Evolutionary conservation across 176 grass and related monocot genomes (phyloP), one percentile per base, ranked within the genome.

Genomic region (Triticum monococcum): DNA sequence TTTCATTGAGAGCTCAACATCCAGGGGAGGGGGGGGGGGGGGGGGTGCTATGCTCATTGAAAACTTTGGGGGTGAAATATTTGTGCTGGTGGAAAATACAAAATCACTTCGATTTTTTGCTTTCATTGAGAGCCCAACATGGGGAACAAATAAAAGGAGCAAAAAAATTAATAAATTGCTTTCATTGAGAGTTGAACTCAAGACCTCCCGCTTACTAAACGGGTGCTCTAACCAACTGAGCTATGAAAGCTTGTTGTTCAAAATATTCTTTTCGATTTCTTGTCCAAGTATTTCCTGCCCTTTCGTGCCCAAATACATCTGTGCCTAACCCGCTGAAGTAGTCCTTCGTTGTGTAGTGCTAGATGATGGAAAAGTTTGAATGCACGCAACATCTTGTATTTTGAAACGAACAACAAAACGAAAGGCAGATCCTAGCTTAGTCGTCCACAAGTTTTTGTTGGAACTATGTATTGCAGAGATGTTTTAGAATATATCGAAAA

Each of bases 181-280:
- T 87, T 97, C 83, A 33, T 89, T 94, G 95, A 94, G 95, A 97
- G 88, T 97, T 63, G 86, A 94, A 92, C 92, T 97, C 90, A 94
- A 91, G 86, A 94, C 92, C 90, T 94, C 90, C 90, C 90, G 92
- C 88, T 97, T 92, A 97, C 92, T 94, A 94, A 94, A 92, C 92
- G 90, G 92, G 92, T 92, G 90, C 86, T 94, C 90, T 97, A 97
- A 94, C 90, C 88, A 97, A 94, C 92, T 90, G 92, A 92, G 90
- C 92, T 91, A 94, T 73, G 85, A 93, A 84, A 96, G 89, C 89
- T 28, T 30, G 28, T 30, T 30, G 2, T 2, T 30, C 28, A 30
- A 30, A 3, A 30, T 2, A 30, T 30, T 30, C 0, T 2, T 30
- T 30, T 30, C 28, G 2, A 2, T 30, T 30, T 30, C 28, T 30